Evolutionary conservation across 257 asterid species (phyloP).

Genomic region (Penstemon eatonii): DNA sequence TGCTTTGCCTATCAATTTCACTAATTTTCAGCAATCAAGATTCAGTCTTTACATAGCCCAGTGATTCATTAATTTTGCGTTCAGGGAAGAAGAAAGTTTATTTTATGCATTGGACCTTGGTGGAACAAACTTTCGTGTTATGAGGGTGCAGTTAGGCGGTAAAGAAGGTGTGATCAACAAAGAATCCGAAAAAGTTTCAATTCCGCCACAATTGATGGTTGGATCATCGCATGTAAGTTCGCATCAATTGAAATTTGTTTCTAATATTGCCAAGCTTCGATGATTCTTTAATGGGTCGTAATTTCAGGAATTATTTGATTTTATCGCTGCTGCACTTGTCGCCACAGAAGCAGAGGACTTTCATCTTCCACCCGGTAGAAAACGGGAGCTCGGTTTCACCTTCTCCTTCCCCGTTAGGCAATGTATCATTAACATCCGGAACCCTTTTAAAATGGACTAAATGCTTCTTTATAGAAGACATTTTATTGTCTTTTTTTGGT

Average conservation of each 20-base stretch:
- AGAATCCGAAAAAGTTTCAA: slow-evolving; percentile 68
- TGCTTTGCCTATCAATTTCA: not conserved
- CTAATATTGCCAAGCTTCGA: slow-evolving; percentile 14
- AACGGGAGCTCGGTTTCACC: slow-evolving; percentile 94
- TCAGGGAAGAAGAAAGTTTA: slow-evolving; percentile 72
- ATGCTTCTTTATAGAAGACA: slow-evolving; percentile 54
- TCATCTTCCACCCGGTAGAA: slow-evolving; percentile 58
- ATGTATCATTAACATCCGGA: slow-evolving; percentile 61
- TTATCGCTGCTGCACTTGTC: slow-evolving; percentile 67
- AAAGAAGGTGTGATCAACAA: slow-evolving; percentile 45
- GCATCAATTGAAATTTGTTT: slow-evolving; percentile 7
- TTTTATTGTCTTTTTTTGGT: not conserved
- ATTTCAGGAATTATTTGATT: slow-evolving; percentile 69
- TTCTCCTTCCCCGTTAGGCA: slow-evolving; percentile 92
- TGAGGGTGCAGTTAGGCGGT: slow-evolving; percentile 78
- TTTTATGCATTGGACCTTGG: slow-evolving; percentile 94
- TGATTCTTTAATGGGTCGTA: slow-evolving; percentile 7
- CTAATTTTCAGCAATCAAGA: not conserved
- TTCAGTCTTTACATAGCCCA: not conserved
- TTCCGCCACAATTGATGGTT: slow-evolving; percentile 86
- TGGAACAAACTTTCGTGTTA: slow-evolving; percentile 89
- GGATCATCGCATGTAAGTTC: slow-evolving; percentile 77
- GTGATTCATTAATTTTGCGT: slow-evolving; percentile 23
- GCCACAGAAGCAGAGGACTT: slow-evolving; percentile 67
- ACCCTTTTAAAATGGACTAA: slow-evolving; percentile 62